These are phyloP conservation scores for Phytophthora agathidicida DNA, from an alignment of 352 stramenopile species.

Conservation along the genomic window DNA sequence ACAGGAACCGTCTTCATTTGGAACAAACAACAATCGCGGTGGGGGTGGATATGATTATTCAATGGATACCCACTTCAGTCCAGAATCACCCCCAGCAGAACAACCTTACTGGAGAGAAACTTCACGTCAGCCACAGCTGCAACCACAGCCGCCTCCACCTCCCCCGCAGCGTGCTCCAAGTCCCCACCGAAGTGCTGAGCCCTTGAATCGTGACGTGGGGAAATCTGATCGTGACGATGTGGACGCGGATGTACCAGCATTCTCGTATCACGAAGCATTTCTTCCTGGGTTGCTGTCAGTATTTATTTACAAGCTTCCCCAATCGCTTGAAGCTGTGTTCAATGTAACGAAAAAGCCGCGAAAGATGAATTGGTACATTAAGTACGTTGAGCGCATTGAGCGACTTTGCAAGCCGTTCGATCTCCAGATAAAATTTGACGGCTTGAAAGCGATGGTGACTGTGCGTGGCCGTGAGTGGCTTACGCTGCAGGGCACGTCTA, in stretches of 20 bases:
- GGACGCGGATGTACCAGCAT: slow-evolving; percentile 40
- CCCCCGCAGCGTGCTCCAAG: slow-evolving; percentile 13
- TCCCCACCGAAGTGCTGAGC: slow-evolving; percentile 15
- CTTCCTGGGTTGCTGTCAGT: slow-evolving; percentile 51
- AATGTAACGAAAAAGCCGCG: slow-evolving; percentile 75
- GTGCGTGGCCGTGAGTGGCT: slow-evolving; percentile 62
- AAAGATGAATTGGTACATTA: slow-evolving; percentile 76
- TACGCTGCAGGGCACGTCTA: slow-evolving; percentile 44
- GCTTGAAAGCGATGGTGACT: slow-evolving; percentile 43
- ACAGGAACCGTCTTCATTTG: slow-evolving; percentile 18
- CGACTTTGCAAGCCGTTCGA: slow-evolving; percentile 38
- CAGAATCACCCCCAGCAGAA: slow-evolving; percentile 19
- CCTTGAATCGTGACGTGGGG: not conserved
- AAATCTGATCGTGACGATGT: slow-evolving; percentile 4
- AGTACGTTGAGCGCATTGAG: slow-evolving; percentile 63
- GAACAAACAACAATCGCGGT: not conserved
- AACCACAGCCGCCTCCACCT: not conserved
- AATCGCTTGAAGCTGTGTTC: slow-evolving; percentile 49
- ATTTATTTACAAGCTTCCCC: slow-evolving; percentile 63
- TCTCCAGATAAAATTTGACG: slow-evolving; percentile 50
- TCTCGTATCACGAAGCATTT: slow-evolving; percentile 62
- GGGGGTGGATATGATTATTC: slow-evolving; percentile 24
- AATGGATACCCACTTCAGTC: slow-evolving; percentile 25
- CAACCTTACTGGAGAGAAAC: slow-evolving; percentile 23
- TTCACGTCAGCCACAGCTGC: slow-evolving; percentile 1